Evolutionary conservation across 495 filamentous ascomycete species (phyloP).

Genomic region (Rostrohypoxylon terebratum): DNA sequence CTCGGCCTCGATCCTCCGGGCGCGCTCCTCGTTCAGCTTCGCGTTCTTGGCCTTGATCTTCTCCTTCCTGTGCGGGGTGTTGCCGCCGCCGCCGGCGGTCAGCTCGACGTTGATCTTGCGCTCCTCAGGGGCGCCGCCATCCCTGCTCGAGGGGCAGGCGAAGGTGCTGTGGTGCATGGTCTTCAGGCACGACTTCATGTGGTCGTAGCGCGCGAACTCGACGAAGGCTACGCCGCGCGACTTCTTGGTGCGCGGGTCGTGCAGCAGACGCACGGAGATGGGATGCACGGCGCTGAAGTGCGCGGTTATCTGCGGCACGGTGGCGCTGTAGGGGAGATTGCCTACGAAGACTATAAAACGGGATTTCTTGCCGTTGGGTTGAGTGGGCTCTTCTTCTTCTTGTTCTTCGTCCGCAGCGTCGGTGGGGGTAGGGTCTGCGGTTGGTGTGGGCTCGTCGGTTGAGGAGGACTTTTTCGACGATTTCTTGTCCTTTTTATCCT

Average conservation of each 20-base stretch:
- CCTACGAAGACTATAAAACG: conserved; percentile 89
- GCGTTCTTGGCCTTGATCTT: conserved; percentile 89
- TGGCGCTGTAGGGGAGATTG: conserved; percentile 91
- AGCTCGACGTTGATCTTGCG: conserved; percentile 92
- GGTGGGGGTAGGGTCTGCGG: conserved; percentile 6
- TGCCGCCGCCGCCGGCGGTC: conserved; percentile 89
- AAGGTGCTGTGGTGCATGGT: conserved; percentile 89
- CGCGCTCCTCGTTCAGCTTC: conserved; percentile 85
- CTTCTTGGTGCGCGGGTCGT: conserved; percentile 73
- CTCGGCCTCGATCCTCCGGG: conserved; percentile 62
- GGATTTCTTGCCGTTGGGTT: conserved; percentile 56
- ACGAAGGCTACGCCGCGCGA: conserved; percentile 92
- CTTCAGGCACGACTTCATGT: conserved; percentile 93
- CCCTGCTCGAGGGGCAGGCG: conserved; percentile 55
- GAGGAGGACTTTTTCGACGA: conserved; percentile 42
- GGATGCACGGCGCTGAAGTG: conserved; percentile 86
- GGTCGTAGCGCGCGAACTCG: conserved; percentile 89
- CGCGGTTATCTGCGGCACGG: conserved; percentile 68
- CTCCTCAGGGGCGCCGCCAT: conserved; percentile 61
- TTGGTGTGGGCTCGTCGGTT: conserved; percentile 6
- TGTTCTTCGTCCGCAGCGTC: conserved; percentile 42
- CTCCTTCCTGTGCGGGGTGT: conserved; percentile 72
- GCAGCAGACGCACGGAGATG: conserved; percentile 77
- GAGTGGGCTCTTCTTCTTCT: conserved; percentile 45
- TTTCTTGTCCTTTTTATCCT: conserved; percentile 51